Conservation (phyloP, 768 basidiomycete species). For the Mycena leptocephala region DNA sequence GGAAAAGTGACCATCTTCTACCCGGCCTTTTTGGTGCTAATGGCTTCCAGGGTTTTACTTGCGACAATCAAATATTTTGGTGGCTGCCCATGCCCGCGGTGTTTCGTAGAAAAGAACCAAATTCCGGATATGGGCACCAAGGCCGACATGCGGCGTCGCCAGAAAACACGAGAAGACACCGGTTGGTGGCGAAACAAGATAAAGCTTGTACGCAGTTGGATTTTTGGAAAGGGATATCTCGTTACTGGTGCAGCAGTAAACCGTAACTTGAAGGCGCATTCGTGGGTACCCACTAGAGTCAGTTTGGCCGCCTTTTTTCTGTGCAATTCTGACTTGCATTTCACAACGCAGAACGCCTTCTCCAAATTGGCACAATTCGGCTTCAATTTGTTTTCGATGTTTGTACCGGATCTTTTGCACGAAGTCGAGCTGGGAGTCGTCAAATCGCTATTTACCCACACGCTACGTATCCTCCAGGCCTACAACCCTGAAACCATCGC, state of each 20-base stretch:
- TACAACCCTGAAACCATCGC: conserved; percentile 20
- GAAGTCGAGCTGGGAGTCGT: conserved; percentile 48
- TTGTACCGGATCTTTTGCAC: conserved; percentile 45
- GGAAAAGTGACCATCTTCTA: conserved; percentile 46
- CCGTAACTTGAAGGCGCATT: conserved; percentile 30
- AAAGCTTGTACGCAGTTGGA: conserved; percentile 22
- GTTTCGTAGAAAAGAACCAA: conserved; percentile 38
- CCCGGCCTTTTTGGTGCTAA: conserved; percentile 3
- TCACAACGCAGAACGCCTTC: conserved; percentile 50
- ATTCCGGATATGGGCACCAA: conserved; percentile 47
- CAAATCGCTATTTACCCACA: conserved; percentile 45
- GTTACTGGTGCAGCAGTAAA: conserved; percentile 24
- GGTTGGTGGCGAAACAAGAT: conserved; percentile 3
- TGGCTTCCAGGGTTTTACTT: conserved; percentile 30
- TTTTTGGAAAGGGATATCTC: conserved; percentile 28
- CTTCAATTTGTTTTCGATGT: conserved; percentile 38
- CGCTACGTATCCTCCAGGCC: conserved; percentile 42
- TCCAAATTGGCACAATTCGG: conserved; percentile 24
- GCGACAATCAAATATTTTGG: conserved; percentile 30
- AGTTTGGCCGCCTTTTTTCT: not conserved
- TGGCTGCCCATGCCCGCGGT: conserved; percentile 44
- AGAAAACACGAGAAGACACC: conserved; percentile 31
- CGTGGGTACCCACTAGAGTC: conserved; percentile 41
- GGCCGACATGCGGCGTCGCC: conserved; percentile 21
- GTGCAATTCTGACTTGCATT: not conserved